These are phyloP conservation scores for Cercospora janseana DNA, from an alignment of 2,329 filamentous ascomycete genomes.

Conservation along the genomic window DNA sequence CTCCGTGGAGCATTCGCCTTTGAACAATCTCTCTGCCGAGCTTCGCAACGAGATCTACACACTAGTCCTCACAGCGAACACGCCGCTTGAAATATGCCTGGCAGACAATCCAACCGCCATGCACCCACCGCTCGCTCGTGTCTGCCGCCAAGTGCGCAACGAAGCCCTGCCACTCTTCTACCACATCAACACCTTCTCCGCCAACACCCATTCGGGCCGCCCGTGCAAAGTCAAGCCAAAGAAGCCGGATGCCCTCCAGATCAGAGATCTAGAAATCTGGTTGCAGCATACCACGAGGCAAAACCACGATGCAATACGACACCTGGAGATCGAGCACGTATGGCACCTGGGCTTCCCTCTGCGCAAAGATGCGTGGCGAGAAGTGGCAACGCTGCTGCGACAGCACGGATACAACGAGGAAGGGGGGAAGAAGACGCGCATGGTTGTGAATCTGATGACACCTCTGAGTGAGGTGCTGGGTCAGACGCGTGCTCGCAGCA, in stretches of 20 bases:
- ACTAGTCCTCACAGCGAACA: neutral
- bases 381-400: too few relatives aligned
- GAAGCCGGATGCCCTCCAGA: neutral
- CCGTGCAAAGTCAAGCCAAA: neutral
- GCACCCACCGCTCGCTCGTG: neutral
- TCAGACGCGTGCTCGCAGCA: too few relatives aligned
- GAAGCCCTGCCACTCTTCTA: slow-evolving; percentile 1
- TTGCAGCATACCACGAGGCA: too few relatives aligned
- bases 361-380: too few relatives aligned
- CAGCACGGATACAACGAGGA: too few relatives aligned
- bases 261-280: neutral
- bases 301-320: too few relatives aligned
- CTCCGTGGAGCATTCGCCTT: neutral
- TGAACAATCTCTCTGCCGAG: slow-evolving; percentile 4
- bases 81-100: neutral
- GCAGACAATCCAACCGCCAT: neutral
- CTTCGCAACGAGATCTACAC: neutral
- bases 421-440: too few relatives aligned
- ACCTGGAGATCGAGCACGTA: too few relatives aligned
- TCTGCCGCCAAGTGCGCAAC: neutral
- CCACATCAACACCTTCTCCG: neutral
- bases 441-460: too few relatives aligned
- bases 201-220: neutral
- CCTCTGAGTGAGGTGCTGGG: too few relatives aligned
- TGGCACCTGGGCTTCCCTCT: too few relatives aligned